Percentiles rank a stretch among this genome's conserved stretches.
These are phyloP conservation scores for Didymella glomerata DNA, from an alignment of 2,329 filamentous ascomycete genomes.

Conservation along the genomic window DNA sequence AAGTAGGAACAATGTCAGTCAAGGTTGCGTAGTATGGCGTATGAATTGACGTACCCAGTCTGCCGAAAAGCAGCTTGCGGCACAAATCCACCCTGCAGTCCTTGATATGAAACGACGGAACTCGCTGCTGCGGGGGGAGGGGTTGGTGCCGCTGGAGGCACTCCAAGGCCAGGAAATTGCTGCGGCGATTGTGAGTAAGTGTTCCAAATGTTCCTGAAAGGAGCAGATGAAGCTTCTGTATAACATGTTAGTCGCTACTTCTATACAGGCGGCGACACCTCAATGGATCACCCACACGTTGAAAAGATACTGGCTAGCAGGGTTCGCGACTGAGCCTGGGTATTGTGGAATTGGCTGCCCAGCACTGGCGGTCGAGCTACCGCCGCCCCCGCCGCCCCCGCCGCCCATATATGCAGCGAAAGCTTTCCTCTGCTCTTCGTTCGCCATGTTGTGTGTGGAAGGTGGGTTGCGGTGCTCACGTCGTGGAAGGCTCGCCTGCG, in stretches of 20 bases:
- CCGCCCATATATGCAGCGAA: slow-evolving; percentile 45
- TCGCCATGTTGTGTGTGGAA: slow-evolving; percentile 37
- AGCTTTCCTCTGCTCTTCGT: slow-evolving; percentile 42
- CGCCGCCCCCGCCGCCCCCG: slow-evolving; percentile 25
- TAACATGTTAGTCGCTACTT: slow-evolving; percentile 17
- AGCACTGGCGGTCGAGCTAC: slow-evolving; percentile 16
- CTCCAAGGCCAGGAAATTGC: slow-evolving; percentile 33
- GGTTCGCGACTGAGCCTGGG: slow-evolving; percentile 27
- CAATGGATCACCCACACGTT: slow-evolving; percentile 36
- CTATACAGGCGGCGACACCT: background rate
- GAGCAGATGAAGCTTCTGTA: slow-evolving; percentile 19
- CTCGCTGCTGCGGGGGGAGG: slow-evolving; percentile 36
- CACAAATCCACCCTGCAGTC: slow-evolving; percentile 25
- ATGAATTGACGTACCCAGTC: slow-evolving; percentile 5
- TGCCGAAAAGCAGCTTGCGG: slow-evolving; percentile 23
- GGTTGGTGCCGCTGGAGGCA: slow-evolving; percentile 39
- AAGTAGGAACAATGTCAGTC: background rate
- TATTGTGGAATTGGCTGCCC: slow-evolving; percentile 32
- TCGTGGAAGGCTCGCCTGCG: slow-evolving; percentile 23
- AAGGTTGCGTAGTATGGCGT: background rate
- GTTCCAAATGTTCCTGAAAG: background rate
- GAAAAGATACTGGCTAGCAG: slow-evolving; percentile 35
- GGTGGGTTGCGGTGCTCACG: slow-evolving; percentile 15
- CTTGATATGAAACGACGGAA: slow-evolving; percentile 31
- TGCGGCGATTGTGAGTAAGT: slow-evolving; percentile 24